Conservation (phyloP, 306 rosid genomes). For the Myrica gale region DNA sequence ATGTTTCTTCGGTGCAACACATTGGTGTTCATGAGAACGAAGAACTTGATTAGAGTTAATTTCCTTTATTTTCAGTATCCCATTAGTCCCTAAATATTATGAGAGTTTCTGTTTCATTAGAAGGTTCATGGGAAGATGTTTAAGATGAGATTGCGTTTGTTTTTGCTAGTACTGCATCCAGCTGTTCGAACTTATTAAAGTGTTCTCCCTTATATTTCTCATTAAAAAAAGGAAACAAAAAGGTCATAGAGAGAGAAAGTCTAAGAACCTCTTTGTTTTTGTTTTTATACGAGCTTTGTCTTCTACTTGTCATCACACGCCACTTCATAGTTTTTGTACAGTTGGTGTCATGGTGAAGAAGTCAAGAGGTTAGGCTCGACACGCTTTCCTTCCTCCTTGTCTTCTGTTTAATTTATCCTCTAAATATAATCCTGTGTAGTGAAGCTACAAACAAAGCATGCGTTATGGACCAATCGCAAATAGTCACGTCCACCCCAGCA, state of each 20-base stretch:
- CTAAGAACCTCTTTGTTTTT: conserved; percentile 5
- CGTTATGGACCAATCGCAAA: neutral
- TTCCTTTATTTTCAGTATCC: neutral
- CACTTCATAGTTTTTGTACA: conserved; percentile 28
- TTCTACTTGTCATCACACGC: conserved; percentile 17
- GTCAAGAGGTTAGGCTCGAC: conserved; percentile 22
- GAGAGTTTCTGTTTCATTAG: neutral
- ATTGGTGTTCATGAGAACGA: too few species aligned
- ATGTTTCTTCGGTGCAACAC: too few species aligned
- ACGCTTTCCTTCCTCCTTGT: neutral
- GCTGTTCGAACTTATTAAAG: conserved; percentile 14
- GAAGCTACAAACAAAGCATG: neutral
- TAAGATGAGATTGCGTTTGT: neutral
- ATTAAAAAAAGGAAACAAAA: neutral
- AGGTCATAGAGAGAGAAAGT: neutral
- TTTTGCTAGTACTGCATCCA: neutral
- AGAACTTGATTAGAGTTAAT: too few species aligned
- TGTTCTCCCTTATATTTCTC: conserved; percentile 16
- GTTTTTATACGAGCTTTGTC: conserved; percentile 21
- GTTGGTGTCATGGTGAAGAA: conserved; percentile 31
- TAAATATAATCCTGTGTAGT: neutral
- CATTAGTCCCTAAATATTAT: neutral
- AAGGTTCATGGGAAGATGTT: neutral
- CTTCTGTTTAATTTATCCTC: neutral
- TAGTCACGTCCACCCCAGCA: too few species aligned